phyloP scores from a whole-genome alignment of 495 filamentous ascomycete species.

The Penicillium manginii region DNA sequence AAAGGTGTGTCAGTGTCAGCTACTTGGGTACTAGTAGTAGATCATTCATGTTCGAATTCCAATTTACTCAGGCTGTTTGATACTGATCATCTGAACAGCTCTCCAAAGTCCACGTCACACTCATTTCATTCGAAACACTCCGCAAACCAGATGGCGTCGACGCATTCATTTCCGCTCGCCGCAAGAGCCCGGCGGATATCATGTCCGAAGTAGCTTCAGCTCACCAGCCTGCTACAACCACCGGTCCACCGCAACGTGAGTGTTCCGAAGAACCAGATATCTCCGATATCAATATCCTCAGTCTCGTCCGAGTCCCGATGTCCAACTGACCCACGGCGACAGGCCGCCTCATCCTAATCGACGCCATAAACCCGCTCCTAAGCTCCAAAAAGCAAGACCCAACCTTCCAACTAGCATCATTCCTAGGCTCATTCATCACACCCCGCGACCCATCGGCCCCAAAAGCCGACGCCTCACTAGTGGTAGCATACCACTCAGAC shows the following conservation, averaged over 20 bases:
- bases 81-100: slow-evolving; percentile 35
- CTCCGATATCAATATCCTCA: no score
- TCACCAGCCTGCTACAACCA: slow-evolving; percentile 28
- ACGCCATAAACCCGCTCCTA: slow-evolving; percentile 48
- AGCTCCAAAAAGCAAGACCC: slow-evolving; percentile 31
- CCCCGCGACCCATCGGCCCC: slow-evolving; percentile 21
- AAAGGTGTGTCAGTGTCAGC: slow-evolving; percentile 55
- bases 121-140: slow-evolving; percentile 75
- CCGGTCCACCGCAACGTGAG: slow-evolving; percentile 39
- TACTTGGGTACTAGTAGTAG: no score
- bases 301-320: no score
- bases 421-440: slow-evolving; percentile 42
- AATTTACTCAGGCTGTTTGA: slow-evolving; percentile 47
- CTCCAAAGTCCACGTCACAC: slow-evolving; percentile 66
- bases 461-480: slow-evolving; percentile 44
- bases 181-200: slow-evolving; percentile 65
- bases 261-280: no score
- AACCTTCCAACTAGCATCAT: slow-evolving; percentile 40
- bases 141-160: slow-evolving; percentile 60
- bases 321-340: slow-evolving; percentile 7
- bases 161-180: slow-evolving; percentile 64
- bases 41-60: neutral
- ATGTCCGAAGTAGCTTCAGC: slow-evolving; percentile 47
- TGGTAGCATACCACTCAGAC: slow-evolving; percentile 52
- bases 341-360: slow-evolving; percentile 52